phyloP scores from a whole-genome alignment of 1,284 basidiomycete species.

The Moesziomyces parantarcticus region DNA sequence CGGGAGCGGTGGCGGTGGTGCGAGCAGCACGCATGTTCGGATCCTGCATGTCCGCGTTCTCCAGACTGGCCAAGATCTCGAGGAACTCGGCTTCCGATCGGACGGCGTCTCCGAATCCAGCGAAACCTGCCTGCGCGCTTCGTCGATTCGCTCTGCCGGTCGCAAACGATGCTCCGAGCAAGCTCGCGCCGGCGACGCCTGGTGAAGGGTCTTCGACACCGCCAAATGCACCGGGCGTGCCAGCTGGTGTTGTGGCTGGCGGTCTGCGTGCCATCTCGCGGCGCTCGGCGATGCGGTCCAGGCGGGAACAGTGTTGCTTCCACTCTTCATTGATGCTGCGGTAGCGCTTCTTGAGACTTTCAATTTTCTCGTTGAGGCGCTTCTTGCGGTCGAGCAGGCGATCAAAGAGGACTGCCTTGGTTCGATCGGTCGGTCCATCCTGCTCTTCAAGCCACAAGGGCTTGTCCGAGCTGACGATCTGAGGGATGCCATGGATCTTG shows the following conservation, averaged over 20 bases:
- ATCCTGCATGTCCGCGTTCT: slow-evolving; percentile 90
- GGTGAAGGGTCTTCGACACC: slow-evolving; percentile 24
- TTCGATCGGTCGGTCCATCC: slow-evolving; percentile 26
- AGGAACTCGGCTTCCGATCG: slow-evolving; percentile 96
- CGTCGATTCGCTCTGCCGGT: slow-evolving; percentile 53
- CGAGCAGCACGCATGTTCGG: slow-evolving; percentile 85
- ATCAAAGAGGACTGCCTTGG: slow-evolving; percentile 32
- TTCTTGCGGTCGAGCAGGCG: slow-evolving; percentile 39
- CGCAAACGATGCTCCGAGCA: slow-evolving; percentile 25
- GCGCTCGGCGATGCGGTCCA: slow-evolving; percentile 57
- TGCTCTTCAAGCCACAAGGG: slow-evolving; percentile 48
- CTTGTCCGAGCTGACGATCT: slow-evolving; percentile 33
- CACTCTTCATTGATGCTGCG: slow-evolving; percentile 59
- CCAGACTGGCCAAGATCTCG: slow-evolving; percentile 91
- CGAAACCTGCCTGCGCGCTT: slow-evolving; percentile 45
- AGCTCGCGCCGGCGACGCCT: slow-evolving; percentile 15
- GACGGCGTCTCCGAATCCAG: slow-evolving; percentile 82
- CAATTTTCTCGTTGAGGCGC: slow-evolving; percentile 57
- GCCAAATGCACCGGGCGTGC: slow-evolving; percentile 37
- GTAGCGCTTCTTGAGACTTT: slow-evolving; percentile 55
- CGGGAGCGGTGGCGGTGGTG: slow-evolving; percentile 90
- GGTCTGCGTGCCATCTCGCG: slow-evolving; percentile 48
- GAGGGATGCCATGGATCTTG: slow-evolving; percentile 49
- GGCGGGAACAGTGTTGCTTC: slow-evolving; percentile 56
- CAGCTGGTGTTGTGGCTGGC: slow-evolving; percentile 32